phyloP scores from a whole-genome alignment of 768 basidiomycete species.

The Rhodotorula taiwanensis region DNA sequence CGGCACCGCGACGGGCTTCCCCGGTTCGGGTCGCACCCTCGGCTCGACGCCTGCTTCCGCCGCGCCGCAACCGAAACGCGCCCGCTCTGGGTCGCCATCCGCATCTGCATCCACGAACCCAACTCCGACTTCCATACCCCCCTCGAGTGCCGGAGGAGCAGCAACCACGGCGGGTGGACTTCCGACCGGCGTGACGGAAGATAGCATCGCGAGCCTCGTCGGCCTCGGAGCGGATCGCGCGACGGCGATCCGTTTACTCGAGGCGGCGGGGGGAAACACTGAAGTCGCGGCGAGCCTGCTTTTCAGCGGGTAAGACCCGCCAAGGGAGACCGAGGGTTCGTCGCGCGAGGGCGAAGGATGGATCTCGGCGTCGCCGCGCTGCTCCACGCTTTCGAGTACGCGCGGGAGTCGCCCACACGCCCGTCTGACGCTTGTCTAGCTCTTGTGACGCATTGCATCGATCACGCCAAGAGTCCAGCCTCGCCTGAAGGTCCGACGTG shows the following conservation, averaged over 20 bases:
- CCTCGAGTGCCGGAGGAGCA: conserved; percentile 34
- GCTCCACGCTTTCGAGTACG: too few species aligned
- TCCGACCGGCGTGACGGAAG: conserved; percentile 47
- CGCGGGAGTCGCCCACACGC: too few species aligned
- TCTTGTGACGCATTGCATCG: too few species aligned
- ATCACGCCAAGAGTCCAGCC: too few species aligned
- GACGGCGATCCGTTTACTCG: conserved; percentile 65
- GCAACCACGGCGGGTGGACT: conserved; percentile 35
- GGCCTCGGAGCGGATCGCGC: conserved; percentile 71
- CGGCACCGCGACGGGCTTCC: conserved; percentile 22
- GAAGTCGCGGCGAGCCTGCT: conserved; percentile 81
- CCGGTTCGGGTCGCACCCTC: conserved; percentile 37
- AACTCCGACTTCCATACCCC: too few species aligned
- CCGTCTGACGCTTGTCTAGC: too few species aligned
- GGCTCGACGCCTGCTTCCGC: background rate
- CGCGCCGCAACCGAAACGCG: conserved; percentile 3
- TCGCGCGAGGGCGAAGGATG: too few species aligned
- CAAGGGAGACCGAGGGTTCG: too few species aligned
- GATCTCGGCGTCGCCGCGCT: too few species aligned
- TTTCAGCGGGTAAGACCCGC: conserved; percentile 54
- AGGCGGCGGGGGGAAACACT: conserved; percentile 75
- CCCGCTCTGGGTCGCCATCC: conserved; percentile 30
- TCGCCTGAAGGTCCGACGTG: too few species aligned
- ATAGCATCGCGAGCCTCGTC: conserved; percentile 59
- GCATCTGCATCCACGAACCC: too few species aligned